These are phyloP conservation scores for Plantago coronopus DNA, from an alignment of 305 asterid species.

Conservation along the genomic window DNA sequence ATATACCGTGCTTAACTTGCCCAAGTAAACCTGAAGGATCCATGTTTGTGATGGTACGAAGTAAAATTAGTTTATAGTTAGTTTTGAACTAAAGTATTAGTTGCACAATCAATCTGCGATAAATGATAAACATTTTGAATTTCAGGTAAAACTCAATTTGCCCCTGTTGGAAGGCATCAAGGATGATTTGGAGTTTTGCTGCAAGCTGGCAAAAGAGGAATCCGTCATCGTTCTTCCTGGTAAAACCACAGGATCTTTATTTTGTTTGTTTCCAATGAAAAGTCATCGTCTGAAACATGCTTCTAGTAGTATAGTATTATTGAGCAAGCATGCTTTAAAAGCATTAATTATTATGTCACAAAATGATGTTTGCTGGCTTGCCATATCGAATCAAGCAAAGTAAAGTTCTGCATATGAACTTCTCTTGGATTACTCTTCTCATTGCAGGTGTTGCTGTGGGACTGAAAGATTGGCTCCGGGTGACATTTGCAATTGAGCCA, in stretches of 20 bases:
- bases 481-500: slow-evolving; percentile 63
- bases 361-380: too few relatives aligned
- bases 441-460: slow-evolving; percentile 67
- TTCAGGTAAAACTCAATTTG: slow-evolving; percentile 49
- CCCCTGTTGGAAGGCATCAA: slow-evolving; percentile 43
- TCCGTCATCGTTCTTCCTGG: slow-evolving; percentile 69
- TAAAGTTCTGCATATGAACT: neutral
- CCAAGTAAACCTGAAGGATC: slow-evolving; percentile 89
- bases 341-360: too few relatives aligned
- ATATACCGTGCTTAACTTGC: slow-evolving; percentile 66
- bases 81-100: neutral
- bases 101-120: neutral
- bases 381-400: too few relatives aligned
- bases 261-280: too few relatives aligned
- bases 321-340: too few relatives aligned
- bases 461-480: slow-evolving; percentile 55
- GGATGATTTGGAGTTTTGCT: slow-evolving; percentile 67
- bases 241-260: slow-evolving; percentile 17
- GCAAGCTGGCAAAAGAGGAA: slow-evolving; percentile 65
- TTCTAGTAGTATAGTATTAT: too few relatives aligned
- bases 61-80: slow-evolving; percentile 1
- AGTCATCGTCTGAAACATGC: neutral
- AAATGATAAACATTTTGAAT: slow-evolving; percentile 15
- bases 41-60: slow-evolving; percentile 71
- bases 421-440: slow-evolving; percentile 3